Percentiles rank a stretch among this genome's conserved stretches.
phyloP scores from a whole-genome alignment of 176 grass and related monocot species.

The Triticum urartu region DNA sequence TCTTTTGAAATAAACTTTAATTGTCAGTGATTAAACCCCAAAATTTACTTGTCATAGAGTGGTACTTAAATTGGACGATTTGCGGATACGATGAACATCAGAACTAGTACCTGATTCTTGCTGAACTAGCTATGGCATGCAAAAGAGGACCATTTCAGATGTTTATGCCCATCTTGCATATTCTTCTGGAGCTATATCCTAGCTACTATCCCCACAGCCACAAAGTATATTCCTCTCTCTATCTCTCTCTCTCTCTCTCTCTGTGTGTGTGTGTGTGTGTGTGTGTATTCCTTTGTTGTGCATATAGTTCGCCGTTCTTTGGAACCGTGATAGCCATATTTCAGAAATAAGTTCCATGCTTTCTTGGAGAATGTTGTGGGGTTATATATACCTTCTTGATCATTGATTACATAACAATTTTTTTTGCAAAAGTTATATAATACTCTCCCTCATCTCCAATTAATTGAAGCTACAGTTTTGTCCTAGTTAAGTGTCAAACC shows the following conservation, averaged over 20 bases:
- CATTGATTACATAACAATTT: neutral
- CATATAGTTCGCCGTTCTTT: neutral
- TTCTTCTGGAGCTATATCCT: neutral
- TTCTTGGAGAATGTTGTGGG: neutral
- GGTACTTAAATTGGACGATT: conserved; percentile 2
- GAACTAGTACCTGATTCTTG: neutral
- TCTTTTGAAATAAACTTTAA: neutral
- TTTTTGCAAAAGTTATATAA: too few relatives aligned
- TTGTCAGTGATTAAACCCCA: neutral
- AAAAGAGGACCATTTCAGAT: conserved; percentile 15
- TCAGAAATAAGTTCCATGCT: neutral
- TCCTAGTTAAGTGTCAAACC: too few relatives aligned
- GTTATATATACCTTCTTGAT: neutral
- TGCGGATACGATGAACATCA: neutral
- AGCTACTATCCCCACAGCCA: neutral
- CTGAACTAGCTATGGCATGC: neutral
- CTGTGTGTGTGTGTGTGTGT: too few relatives aligned
- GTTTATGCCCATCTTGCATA: conserved; percentile 8
- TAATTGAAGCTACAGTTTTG: too few relatives aligned
- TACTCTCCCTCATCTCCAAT: too few relatives aligned
- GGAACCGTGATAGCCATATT: neutral
- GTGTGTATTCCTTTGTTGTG: neutral
- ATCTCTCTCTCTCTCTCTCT: neutral
- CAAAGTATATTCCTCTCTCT: neutral
- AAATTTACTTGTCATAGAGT: neutral